Percentiles rank a stretch among this genome's conserved stretches.
Evolutionary conservation across 2,329 filamentous ascomycete species (phyloP).

Genomic region (Microdochium bolleyi): DNA sequence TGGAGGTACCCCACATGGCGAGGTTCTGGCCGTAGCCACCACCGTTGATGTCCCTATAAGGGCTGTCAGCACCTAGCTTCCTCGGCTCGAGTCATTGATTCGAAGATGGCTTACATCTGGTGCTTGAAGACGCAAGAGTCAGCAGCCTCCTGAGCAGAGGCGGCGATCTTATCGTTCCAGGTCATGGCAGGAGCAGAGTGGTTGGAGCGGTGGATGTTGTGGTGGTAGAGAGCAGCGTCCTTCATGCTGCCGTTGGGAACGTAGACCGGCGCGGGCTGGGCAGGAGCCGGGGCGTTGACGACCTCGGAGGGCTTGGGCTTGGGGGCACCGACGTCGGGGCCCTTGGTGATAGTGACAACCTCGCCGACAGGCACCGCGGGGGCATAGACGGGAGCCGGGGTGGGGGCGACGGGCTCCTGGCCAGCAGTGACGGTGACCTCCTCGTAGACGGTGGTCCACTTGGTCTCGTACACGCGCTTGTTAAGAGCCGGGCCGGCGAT

Average conservation of each 20-base stretch:
- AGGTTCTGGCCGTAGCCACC: constrained; percentile 88
- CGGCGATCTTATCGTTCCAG: constrained; percentile 59
- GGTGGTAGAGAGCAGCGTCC: constrained; percentile 52
- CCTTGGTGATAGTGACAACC: constrained; percentile 12
- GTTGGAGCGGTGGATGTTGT: constrained; percentile 82
- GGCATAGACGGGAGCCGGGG: constrained; percentile 5
- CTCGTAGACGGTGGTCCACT: constrained; percentile 16
- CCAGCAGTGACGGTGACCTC: constrained; percentile 27
- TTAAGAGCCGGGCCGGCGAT: constrained; percentile 20
- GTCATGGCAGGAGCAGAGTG: constrained; percentile 59
- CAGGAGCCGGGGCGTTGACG: neutral
- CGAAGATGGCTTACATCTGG: constrained; percentile 55
- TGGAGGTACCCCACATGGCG: constrained; percentile 47
- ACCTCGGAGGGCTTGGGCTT: neutral
- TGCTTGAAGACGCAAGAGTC: constrained; percentile 65
- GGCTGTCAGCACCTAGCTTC: constrained; percentile 20
- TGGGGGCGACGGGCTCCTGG: constrained; percentile 10
- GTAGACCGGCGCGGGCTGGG: constrained; percentile 11
- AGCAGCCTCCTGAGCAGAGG: constrained; percentile 57
- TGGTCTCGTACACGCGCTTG: constrained; percentile 21
- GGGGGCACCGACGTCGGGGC: neutral
- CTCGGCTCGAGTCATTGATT: neutral
- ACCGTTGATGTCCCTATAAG: constrained; percentile 41
- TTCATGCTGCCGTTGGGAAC: constrained; percentile 16
- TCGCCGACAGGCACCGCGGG: constrained; percentile 4